Percentiles rank a stretch among this genome's conserved stretches.
phyloP scores from a whole-genome alignment of 1,139 yeast genomes.

The Yamadazyma sp. region DNA sequence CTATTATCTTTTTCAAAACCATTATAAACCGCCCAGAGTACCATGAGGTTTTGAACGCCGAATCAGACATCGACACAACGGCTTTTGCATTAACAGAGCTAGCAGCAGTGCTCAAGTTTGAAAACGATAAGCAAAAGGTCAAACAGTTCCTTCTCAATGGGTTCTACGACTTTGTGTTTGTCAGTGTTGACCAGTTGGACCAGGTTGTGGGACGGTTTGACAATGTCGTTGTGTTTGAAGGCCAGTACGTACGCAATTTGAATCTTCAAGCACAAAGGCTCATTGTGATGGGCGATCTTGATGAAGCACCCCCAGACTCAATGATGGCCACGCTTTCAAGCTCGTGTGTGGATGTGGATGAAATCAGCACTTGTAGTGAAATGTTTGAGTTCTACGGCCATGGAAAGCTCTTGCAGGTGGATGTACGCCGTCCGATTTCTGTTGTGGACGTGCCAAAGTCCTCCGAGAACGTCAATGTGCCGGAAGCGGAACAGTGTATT shows the following conservation, averaged over 20 bases:
- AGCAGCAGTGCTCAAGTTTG: slow-evolving; percentile 8
- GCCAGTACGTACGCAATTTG: slow-evolving; percentile 6
- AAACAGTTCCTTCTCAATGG: slow-evolving; percentile 7
- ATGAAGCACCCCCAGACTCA: background rate
- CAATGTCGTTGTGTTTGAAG: slow-evolving; percentile 11
- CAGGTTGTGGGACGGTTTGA: slow-evolving; percentile 5
- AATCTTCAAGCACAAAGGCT: slow-evolving; percentile 3
- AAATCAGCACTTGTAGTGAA: slow-evolving; percentile 1
- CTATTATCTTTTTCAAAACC: slow-evolving; percentile 6
- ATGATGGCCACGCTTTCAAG: background rate
- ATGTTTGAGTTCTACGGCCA: slow-evolving; percentile 5
- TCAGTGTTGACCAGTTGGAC: slow-evolving; percentile 4
- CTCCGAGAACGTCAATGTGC: slow-evolving; percentile 10
- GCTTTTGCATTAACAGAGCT: slow-evolving; percentile 1
- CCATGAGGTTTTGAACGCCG: slow-evolving; percentile 1
- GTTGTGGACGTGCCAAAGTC: background rate
- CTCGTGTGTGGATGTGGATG: background rate
- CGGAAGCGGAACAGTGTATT: slow-evolving; percentile 12
- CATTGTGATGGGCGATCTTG: slow-evolving; percentile 7
- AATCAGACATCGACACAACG: background rate
- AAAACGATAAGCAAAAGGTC: slow-evolving; percentile 7
- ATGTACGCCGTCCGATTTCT: background rate
- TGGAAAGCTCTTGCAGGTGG: background rate
- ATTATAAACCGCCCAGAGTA: background rate
- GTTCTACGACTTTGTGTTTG: slow-evolving; percentile 5